These are phyloP conservation scores for Gnetum montanum DNA, from an alignment of 75 land plant species.

Conservation along the genomic window DNA sequence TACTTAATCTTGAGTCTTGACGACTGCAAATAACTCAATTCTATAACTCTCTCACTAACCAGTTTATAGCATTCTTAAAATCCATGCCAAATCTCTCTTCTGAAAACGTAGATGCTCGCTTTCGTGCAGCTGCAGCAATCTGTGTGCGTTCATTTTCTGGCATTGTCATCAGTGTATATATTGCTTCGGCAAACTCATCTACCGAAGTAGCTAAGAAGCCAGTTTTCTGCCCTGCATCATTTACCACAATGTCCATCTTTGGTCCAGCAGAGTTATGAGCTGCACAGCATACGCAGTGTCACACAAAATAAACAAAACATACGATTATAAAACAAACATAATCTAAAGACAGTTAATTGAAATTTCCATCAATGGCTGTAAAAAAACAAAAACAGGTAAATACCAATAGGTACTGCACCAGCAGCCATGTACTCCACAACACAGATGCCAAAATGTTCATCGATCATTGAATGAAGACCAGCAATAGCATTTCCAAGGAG, in stretches of 20 bases:
- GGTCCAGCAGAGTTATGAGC: constrained; percentile 98
- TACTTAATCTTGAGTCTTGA: too few species aligned
- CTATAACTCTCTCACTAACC: constrained; percentile 7
- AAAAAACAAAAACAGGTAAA: too few species aligned
- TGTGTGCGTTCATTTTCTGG: constrained; percentile 52
- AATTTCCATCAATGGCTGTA: too few species aligned
- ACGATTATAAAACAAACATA: too few species aligned
- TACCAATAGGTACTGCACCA: constrained; percentile 97
- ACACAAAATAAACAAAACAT: neutral
- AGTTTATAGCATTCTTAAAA: constrained; percentile 69
- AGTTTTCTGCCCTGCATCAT: constrained; percentile 70
- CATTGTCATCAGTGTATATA: constrained; percentile 59
- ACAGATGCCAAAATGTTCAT: constrained; percentile 97
- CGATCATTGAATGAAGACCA: constrained; percentile 95
- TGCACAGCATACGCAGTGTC: constrained; percentile 33
- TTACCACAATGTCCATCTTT: constrained; percentile 84
- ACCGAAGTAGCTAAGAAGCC: constrained; percentile 76
- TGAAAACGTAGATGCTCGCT: constrained; percentile 71
- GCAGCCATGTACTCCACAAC: constrained; percentile 99
- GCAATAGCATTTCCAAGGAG: constrained; percentile 84
- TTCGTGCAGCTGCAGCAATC: constrained; percentile 84
- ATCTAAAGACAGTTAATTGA: too few species aligned
- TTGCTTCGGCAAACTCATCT: constrained; percentile 85
- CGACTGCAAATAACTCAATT: too few species aligned
- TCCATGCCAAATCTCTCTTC: constrained; percentile 64